A percentile compares a stretch with the other conserved stretches of the same genome.
Evolutionary conservation across 257 asterid species (phyloP).

Genomic region (Gentiana dahurica): DNA sequence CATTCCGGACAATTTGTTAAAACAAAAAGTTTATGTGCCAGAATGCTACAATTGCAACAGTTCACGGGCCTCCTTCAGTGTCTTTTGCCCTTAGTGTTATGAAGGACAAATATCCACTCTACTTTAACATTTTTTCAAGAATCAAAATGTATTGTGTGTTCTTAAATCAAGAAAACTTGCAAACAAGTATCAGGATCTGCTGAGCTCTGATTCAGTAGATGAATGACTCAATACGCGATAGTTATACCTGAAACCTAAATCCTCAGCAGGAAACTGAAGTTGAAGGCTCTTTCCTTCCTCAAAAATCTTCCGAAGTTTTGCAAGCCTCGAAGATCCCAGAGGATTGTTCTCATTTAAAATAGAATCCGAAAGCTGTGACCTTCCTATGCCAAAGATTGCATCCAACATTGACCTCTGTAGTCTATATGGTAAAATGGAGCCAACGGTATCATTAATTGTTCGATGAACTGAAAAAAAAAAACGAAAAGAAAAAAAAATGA

Average conservation of each 20-base stretch:
- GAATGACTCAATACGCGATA: neutral
- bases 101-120: no score
- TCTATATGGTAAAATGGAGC: constrained; percentile 56
- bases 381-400: constrained; percentile 79
- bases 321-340: constrained; percentile 73
- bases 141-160: no score
- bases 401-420: constrained; percentile 60
- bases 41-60: no score
- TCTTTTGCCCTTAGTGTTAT: no score
- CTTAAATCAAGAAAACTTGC: no score
- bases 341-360: constrained; percentile 73
- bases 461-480: constrained; percentile 53
- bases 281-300: constrained; percentile 94
- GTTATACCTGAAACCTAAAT: constrained; percentile 77
- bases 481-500: neutral
- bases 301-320: constrained; percentile 54
- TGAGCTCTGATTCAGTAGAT: neutral
- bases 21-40: no score
- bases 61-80: no score
- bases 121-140: no score
- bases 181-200: neutral
- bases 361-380: constrained; percentile 69
- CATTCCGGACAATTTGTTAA: no score
- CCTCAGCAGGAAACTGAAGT: constrained; percentile 98
- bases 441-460: constrained; percentile 44